Evolutionary conservation across 345 rosid genomes (phyloP).

Genomic region (Brassica nigra): DNA sequence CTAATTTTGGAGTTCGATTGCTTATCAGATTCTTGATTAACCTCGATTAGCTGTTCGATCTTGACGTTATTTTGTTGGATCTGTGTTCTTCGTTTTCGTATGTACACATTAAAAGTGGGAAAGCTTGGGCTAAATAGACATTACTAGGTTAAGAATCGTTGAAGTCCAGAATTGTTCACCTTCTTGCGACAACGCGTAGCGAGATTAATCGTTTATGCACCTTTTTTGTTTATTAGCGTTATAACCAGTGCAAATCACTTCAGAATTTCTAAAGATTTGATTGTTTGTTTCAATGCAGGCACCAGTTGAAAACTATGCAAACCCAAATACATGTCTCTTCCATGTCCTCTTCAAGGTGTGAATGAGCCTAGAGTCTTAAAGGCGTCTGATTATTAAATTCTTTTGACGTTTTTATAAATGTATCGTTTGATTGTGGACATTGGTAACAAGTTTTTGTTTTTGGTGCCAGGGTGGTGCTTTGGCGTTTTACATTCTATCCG

Average conservation of each 20-base stretch:
- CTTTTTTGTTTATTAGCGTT: background rate
- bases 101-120: conserved; percentile 4
- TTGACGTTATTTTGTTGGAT: conserved; percentile 22
- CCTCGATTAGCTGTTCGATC: conserved; percentile 19
- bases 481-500: conserved; percentile 94
- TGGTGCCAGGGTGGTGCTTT: conserved; percentile 73
- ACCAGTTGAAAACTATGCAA: conserved; percentile 89
- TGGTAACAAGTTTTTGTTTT: conserved; percentile 15
- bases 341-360: conserved; percentile 89
- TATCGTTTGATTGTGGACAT: conserved; percentile 1
- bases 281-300: conserved; percentile 52
- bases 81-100: conserved; percentile 23
- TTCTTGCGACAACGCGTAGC: conserved; percentile 14
- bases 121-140: conserved; percentile 13
- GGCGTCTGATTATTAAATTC: background rate
- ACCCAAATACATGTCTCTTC: conserved; percentile 93
- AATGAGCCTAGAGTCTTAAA: background rate
- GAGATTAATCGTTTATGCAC: background rate
- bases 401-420: conserved; percentile 1
- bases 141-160: conserved; percentile 14
- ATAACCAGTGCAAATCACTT: background rate
- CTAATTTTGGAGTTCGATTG: conserved; percentile 25
- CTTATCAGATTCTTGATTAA: background rate
- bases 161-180: background rate
- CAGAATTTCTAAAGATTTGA: background rate